Base-by-base conservation (phyloP, 139 green algal species). In the Asterochloris erici region DNA sequence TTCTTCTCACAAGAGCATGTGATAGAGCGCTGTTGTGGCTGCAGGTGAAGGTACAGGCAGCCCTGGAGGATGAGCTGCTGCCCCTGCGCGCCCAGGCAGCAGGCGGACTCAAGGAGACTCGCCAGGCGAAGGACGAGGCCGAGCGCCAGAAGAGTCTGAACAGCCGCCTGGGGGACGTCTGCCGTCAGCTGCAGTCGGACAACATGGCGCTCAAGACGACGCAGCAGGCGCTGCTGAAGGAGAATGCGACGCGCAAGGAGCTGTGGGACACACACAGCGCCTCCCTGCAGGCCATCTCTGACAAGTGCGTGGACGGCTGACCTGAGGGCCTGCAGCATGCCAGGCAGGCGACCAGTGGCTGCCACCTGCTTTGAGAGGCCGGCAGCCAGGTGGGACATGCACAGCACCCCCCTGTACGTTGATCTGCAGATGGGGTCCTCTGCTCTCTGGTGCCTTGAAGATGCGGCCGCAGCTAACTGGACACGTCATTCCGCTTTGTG, bases 141-240 rank as follows among this genome's bases (percentile, higher is more conserved):
- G 38, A 54, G 21, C 87, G 87, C 74, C 79, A 79, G 21, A 86
- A 87, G 38, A 63, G 73, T 4, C 29, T 90, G 29, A 79, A 81
- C 2, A 84, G 85, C 77, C 85, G 84, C 68, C 81, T 90, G 63
- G 79, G 87, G 84, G 87, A 88, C 77, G 77, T 90, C 64, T 86
- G 82, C 75, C 74, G 87, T 66, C 74, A 86, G 80, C 82, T 90
- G 87, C 87, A 90, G 81, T 63, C 71, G 62, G 81, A 90, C 62
- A 87, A 86, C 75, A 76, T 75, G 74, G 75, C 84, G 75, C 79
- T 88, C 73, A 9, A 89, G 68, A 83, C 87, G 63, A 60, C 68
- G 62, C 76, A 79, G 68, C 81, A 84, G 74, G 81, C 0, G 87
- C 87, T 76, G 84, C 87, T 70, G 87, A 90, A 19, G 14, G 82